These are phyloP conservation scores for Suillus americanus DNA, from an alignment of 768 basidiomycete genomes.

Conservation along the genomic window DNA sequence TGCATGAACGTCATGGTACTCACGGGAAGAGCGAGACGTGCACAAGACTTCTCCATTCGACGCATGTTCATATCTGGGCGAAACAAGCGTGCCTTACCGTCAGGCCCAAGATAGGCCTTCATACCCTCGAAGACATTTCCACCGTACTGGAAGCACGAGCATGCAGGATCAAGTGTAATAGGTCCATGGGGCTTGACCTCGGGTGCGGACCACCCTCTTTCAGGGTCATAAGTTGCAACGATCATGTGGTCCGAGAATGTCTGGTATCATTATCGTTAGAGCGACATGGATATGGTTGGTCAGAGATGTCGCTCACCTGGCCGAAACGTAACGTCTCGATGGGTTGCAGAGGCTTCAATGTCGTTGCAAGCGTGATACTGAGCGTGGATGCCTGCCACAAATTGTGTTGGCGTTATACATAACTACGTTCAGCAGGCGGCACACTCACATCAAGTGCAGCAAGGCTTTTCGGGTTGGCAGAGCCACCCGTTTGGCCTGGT, in stretches of 20 bases:
- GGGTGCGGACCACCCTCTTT: constrained; percentile 67
- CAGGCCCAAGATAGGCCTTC: constrained; percentile 74
- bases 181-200: constrained; percentile 73
- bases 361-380: constrained; percentile 42
- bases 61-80: constrained; percentile 85
- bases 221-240: constrained; percentile 56
- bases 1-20: constrained; percentile 20
- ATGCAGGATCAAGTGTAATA: constrained; percentile 54
- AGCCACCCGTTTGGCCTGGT: neutral
- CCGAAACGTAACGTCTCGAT: constrained; percentile 56
- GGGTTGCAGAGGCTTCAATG: constrained; percentile 50
- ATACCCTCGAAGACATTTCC: constrained; percentile 61
- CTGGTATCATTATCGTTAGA: constrained; percentile 28
- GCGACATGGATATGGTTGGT: constrained; percentile 5
- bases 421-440: neutral
- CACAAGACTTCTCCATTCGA: constrained; percentile 68
- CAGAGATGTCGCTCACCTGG: constrained; percentile 37
- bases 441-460: constrained; percentile 21
- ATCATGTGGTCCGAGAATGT: constrained; percentile 81
- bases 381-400: constrained; percentile 53
- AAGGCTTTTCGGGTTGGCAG: neutral
- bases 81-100: constrained; percentile 77
- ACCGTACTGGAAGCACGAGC: constrained; percentile 63
- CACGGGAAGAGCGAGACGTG: constrained; percentile 73
- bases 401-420: neutral